A percentile compares a stretch with the other conserved stretches of the same genome.
Evolutionary conservation across 768 basidiomycete genomes (phyloP).

Genomic region (Lactifluus echinatus): DNA sequence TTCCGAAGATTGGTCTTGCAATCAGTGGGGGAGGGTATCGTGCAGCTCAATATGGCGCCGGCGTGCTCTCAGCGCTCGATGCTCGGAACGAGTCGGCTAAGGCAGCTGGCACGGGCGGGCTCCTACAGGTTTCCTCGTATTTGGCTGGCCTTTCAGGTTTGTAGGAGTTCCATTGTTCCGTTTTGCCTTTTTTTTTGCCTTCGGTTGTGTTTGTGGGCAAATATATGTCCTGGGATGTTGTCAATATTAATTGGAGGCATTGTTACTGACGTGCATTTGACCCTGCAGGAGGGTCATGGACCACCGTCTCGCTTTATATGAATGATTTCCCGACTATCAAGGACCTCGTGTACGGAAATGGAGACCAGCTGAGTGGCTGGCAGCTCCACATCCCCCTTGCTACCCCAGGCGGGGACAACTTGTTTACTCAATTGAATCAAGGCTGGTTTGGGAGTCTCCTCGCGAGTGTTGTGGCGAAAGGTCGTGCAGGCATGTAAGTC

Average conservation of each 20-base stretch:
- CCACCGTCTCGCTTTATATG: constrained; percentile 51
- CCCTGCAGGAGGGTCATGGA: constrained; percentile 53
- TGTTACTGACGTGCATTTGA: too few species aligned
- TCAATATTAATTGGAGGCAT: too few species aligned
- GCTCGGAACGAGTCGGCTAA: constrained; percentile 51
- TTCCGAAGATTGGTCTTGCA: constrained; percentile 53
- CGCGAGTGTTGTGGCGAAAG: constrained; percentile 48
- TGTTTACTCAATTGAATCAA: constrained; percentile 40
- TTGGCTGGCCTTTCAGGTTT: constrained; percentile 56
- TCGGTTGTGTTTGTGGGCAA: too few species aligned
- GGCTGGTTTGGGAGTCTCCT: constrained; percentile 46
- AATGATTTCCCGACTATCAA: constrained; percentile 54
- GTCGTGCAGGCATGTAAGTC: constrained; percentile 43
- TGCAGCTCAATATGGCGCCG: constrained; percentile 59
- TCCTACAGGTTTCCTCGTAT: constrained; percentile 63
- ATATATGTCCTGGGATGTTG: too few species aligned
- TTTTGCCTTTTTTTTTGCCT: too few species aligned
- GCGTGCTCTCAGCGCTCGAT: constrained; percentile 49
- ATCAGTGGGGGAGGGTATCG: constrained; percentile 65
- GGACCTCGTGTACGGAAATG: constrained; percentile 54
- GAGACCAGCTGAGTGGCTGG: constrained; percentile 42
- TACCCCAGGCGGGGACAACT: constrained; percentile 41
- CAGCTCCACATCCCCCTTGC: constrained; percentile 47
- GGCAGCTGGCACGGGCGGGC: constrained; percentile 51
- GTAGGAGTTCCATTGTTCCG: constrained; percentile 4